These are phyloP conservation scores for Meira nashicola DNA, from an alignment of 1,284 basidiomycete genomes.

Conservation along the genomic window DNA sequence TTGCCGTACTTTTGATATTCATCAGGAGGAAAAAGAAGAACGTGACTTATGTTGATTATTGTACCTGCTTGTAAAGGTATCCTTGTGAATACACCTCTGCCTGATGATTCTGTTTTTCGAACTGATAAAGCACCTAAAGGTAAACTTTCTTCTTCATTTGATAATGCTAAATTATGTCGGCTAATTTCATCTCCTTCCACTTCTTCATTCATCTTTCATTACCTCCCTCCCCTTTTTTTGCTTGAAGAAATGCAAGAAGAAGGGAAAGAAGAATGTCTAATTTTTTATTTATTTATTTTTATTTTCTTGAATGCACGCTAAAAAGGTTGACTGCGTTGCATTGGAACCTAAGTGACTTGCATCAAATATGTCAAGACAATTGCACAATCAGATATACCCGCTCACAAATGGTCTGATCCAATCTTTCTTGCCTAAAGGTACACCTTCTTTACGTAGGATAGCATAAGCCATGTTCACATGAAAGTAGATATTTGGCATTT, in stretches of 20 bases:
- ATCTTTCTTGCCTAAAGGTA: background rate
- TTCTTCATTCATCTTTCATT: too few species aligned
- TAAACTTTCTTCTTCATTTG: too few species aligned
- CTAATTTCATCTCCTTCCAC: too few species aligned
- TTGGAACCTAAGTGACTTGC: too few species aligned
- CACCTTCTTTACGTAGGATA: constrained; percentile 4
- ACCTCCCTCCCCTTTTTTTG: too few species aligned
- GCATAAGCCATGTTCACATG: constrained; percentile 5
- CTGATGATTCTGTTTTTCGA: constrained; percentile 8
- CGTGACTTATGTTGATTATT: constrained; percentile 75
- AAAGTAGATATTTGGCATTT: constrained; percentile 8
- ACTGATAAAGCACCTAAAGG: background rate
- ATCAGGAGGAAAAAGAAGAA: constrained; percentile 68
- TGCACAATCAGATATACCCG: constrained; percentile 6
- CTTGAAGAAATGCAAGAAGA: too few species aligned
- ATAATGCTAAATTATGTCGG: too few species aligned
- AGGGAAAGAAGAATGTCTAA: too few species aligned
- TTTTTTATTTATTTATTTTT: too few species aligned
- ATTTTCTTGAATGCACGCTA: too few species aligned
- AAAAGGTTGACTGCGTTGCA: too few species aligned
- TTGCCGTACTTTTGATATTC: constrained; percentile 52
- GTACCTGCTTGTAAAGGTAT: constrained; percentile 57
- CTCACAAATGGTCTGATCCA: constrained; percentile 1
- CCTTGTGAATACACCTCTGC: constrained; percentile 37
- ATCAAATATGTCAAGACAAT: too few species aligned